Conservation (phyloP, 2,329 filamentous ascomycete species). For the Curvularia sp. region DNA sequence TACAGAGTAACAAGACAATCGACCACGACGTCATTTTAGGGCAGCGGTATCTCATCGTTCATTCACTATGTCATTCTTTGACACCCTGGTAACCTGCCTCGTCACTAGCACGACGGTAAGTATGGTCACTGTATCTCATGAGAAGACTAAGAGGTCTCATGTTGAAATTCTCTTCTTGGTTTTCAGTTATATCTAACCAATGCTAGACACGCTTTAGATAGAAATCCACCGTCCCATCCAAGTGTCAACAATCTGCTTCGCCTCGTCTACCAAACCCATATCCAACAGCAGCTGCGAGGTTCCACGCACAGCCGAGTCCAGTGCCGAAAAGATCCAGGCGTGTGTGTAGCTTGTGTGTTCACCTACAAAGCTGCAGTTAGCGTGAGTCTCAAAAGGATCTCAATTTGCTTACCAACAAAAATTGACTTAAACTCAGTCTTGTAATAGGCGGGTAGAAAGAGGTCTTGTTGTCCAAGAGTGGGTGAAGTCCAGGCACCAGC, state of each 20-base stretch:
- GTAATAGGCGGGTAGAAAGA: slow-evolving; percentile 77
- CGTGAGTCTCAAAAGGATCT: not conserved
- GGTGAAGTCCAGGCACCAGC: slow-evolving; percentile 69
- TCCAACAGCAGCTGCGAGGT: slow-evolving; percentile 69
- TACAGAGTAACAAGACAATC: too few relatives aligned
- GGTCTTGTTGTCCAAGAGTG: slow-evolving; percentile 68
- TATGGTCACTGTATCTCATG: not conserved
- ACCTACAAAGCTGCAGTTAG: not conserved
- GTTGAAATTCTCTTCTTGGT: not conserved
- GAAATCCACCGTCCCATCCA: slow-evolving; percentile 74
- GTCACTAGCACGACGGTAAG: not conserved
- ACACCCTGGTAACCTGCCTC: not conserved
- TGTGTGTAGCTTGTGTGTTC: slow-evolving; percentile 63
- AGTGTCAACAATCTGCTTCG: slow-evolving; percentile 67
- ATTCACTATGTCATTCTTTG: not conserved
- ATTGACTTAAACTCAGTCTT: slow-evolving; percentile 73
- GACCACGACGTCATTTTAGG: slow-evolving; percentile 9
- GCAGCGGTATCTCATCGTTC: slow-evolving; percentile 4
- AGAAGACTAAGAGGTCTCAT: too few relatives aligned
- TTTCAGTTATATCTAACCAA: slow-evolving; percentile 10
- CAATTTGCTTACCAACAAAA: slow-evolving; percentile 69
- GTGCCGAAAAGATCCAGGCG: slow-evolving; percentile 71
- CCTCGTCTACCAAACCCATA: slow-evolving; percentile 73
- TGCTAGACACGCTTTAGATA: slow-evolving; percentile 2
- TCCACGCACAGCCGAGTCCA: slow-evolving; percentile 72